These are phyloP conservation scores for Thalassiosira mediterranea DNA, from an alignment of 352 stramenopile species.

Conservation along the genomic window DNA sequence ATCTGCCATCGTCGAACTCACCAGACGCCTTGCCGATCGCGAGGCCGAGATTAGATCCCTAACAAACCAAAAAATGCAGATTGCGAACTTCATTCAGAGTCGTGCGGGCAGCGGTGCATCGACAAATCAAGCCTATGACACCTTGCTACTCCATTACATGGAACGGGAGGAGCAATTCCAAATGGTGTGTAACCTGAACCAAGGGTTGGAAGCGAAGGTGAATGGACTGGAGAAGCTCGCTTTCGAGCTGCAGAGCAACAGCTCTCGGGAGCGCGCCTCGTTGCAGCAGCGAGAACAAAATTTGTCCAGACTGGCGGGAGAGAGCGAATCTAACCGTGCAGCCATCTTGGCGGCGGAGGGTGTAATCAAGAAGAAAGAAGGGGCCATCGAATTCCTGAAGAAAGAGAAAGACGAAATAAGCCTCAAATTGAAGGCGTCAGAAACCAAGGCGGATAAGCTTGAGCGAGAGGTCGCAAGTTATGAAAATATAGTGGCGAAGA, in stretches of 20 bases:
- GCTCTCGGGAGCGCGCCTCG: not conserved
- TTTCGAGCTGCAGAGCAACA: not conserved
- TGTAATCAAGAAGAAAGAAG: slow-evolving; percentile 7
- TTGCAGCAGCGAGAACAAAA: not conserved
- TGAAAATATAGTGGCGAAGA: slow-evolving; percentile 7
- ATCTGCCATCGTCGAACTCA: slow-evolving; percentile 41
- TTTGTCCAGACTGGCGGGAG: not conserved
- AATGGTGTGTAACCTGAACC: not conserved
- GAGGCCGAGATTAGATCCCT: slow-evolving; percentile 31
- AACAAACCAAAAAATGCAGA: slow-evolving; percentile 8
- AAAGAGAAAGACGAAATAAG: slow-evolving; percentile 21
- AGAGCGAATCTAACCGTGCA: not conserved
- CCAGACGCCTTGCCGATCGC: slow-evolving; percentile 18
- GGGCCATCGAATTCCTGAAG: slow-evolving; percentile 18
- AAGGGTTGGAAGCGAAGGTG: not conserved
- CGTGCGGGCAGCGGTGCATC: not conserved
- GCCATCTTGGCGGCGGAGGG: not conserved
- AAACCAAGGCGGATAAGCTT: not conserved
- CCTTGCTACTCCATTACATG: slow-evolving; percentile 17
- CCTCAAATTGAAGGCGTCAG: slow-evolving; percentile 1
- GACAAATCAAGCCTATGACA: slow-evolving; percentile 17
- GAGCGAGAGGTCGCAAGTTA: slow-evolving; percentile 11
- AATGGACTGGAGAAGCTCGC: not conserved
- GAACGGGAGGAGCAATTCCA: slow-evolving; percentile 16
- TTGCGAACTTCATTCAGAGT: slow-evolving; percentile 8